Conservation (phyloP, 2,329 filamentous ascomycete genomes). For the Huntiella bhutanensis region DNA sequence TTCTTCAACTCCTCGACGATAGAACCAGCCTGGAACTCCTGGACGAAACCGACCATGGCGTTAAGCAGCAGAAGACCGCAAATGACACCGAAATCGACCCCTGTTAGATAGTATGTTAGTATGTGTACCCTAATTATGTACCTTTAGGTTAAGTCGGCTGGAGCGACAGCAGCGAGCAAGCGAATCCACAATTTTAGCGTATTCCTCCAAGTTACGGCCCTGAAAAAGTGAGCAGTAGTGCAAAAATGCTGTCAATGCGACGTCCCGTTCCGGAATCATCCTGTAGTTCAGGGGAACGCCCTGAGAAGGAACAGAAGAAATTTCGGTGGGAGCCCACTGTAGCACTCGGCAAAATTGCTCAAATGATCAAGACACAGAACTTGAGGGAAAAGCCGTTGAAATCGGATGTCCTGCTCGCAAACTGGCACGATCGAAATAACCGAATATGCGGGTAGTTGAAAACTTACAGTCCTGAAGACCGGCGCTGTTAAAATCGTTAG, state of each 20-base stretch:
- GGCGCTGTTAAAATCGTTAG: constrained; percentile 10
- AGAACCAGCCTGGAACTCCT: constrained; percentile 77
- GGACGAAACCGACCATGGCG: constrained; percentile 68
- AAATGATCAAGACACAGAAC: too few relatives aligned
- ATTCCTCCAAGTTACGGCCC: background rate
- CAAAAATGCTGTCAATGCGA: too few relatives aligned
- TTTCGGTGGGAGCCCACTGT: too few relatives aligned
- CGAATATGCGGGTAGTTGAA: background rate
- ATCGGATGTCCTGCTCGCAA: too few relatives aligned
- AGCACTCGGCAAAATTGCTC: too few relatives aligned
- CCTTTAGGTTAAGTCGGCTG: too few relatives aligned
- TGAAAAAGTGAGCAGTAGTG: too few relatives aligned
- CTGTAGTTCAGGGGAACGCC: background rate
- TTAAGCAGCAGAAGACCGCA: constrained; percentile 69
- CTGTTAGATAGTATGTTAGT: constrained; percentile 7
- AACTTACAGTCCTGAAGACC: constrained; percentile 12
- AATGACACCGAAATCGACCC: constrained; percentile 89
- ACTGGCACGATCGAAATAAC: too few relatives aligned
- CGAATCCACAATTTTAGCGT: background rate
- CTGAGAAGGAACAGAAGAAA: background rate
- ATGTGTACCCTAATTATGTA: too few relatives aligned
- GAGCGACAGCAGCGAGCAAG: too few relatives aligned
- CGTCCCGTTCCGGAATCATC: too few relatives aligned
- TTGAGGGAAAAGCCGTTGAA: too few relatives aligned
- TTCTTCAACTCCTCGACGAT: constrained; percentile 87